Evolutionary conservation across 257 asterid species (phyloP), one percentile per base, ranked within the genome.

Genomic region (Misopates orontium): DNA sequence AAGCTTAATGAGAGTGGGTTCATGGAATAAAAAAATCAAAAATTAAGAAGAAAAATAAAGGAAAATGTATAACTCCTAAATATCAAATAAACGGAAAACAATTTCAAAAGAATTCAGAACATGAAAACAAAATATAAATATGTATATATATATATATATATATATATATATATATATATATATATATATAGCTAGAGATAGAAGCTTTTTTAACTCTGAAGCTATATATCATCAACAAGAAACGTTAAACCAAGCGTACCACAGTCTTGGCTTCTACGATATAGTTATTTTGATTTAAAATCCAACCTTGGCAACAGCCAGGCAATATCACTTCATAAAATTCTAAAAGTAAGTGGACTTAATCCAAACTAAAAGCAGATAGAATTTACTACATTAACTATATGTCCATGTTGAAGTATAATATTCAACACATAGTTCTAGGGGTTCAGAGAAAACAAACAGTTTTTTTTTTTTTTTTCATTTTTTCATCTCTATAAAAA

Each of bases 211-310:
- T 40, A 55, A 50, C 24, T 63, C 15, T 40, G 22, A 39, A 53
- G 53, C 41, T 23, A 14, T 19, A 49, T n/a, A 64, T 7, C 55
- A 16, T 32, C 19, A 13, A 49, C 36, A 69, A 59, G 48, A 65
- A 68, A 44, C 60, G 19, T 58, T 21, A 64, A 68, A 45, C 56
- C 54, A 70, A 64, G 42, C 44, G 64, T 54, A 57, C 21, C 36
- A 59, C 56, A 56, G 64, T 39, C 22, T 51, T 24, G 62, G 49
- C 23, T n/a, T 28, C 36, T 39, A 49, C 48, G 18, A 49, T 14
- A 51, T 20, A 18, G 15, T 17, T 24, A 44, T 20, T 41, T n/a
- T 28, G 36, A 28, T 15, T 56, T 8, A 11, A 31, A 59, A 28
- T 14, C 58, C 40, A 44, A 66, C 54, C 40, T 44, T 50, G 23